Conservation (phyloP, 441 rosid genomes). For the Gossypium davidsonii region DNA sequence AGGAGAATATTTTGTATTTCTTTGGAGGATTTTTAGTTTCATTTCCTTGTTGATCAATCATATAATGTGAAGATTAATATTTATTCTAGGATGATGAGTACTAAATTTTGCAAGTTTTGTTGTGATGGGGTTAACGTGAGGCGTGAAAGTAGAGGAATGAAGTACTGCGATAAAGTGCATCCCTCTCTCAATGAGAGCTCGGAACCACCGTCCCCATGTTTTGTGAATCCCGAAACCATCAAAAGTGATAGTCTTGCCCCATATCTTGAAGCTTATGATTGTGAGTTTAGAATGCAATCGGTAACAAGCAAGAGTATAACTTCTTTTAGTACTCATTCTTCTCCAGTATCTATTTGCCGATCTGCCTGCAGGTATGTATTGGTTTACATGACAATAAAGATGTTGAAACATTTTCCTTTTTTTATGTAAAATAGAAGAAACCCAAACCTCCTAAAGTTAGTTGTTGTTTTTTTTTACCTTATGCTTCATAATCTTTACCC, state of each 20-base stretch:
- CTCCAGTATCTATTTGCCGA: constrained; percentile 38
- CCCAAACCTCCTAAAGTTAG: too few species aligned
- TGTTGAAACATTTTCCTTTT: neutral
- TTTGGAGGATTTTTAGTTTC: constrained; percentile 36
- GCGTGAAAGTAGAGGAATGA: constrained; percentile 35
- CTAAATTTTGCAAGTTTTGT: constrained; percentile 58
- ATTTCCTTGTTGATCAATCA: constrained; percentile 14
- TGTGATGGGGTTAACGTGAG: constrained; percentile 37
- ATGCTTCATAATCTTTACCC: too few species aligned
- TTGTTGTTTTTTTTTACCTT: too few species aligned
- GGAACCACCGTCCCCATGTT: constrained; percentile 51
- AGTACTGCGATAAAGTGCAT: constrained; percentile 62
- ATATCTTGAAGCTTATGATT: constrained; percentile 51
- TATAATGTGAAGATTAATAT: constrained; percentile 18
- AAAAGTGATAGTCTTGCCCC: constrained; percentile 34
- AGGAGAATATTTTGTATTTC: constrained; percentile 39
- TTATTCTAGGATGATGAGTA: constrained; percentile 19
- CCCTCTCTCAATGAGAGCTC: constrained; percentile 59
- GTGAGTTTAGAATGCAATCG: constrained; percentile 33
- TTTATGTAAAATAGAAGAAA: neutral
- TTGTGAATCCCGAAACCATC: constrained; percentile 19
- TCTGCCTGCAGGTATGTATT: constrained; percentile 60
- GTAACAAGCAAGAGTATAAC: constrained; percentile 32
- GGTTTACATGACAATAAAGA: neutral
- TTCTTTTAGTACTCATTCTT: constrained; percentile 37